A percentile compares a stretch with the other conserved stretches of the same genome.
phyloP scores from a whole-genome alignment of 1,284 basidiomycete species.

The Rhodofomes roseus region DNA sequence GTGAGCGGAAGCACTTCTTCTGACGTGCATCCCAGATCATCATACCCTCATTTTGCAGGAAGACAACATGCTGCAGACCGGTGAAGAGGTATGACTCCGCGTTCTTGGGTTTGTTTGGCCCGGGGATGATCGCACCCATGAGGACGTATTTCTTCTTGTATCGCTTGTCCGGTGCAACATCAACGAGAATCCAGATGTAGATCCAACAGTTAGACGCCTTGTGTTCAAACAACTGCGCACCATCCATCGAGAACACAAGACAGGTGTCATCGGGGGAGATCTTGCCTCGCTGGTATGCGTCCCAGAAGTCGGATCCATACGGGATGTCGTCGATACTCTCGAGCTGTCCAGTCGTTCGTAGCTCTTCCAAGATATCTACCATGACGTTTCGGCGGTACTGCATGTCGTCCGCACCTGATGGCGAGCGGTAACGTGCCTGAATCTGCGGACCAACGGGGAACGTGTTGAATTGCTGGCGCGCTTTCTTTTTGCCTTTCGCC shows the following conservation, averaged over 20 bases:
- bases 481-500: constrained; percentile 12
- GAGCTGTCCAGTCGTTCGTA: background rate
- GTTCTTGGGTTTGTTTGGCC: constrained; percentile 22
- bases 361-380: constrained; percentile 2
- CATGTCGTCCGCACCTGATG: constrained; percentile 16
- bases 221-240: constrained; percentile 23
- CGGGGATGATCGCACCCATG: constrained; percentile 19
- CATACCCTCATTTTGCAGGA: constrained; percentile 15
- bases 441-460: constrained; percentile 22
- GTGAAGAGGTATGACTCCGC: constrained; percentile 19
- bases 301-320: background rate
- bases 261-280: constrained; percentile 13
- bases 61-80: constrained; percentile 17
- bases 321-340: background rate
- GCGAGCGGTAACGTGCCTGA: constrained; percentile 16
- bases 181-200: constrained; percentile 22
- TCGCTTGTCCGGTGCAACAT: constrained; percentile 12
- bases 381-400: constrained; percentile 11
- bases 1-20: constrained; percentile 2
- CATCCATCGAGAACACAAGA: constrained; percentile 22
- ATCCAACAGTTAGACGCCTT: constrained; percentile 26
- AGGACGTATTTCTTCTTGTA: constrained; percentile 22
- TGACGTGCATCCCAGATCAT: constrained; percentile 12
- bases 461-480: constrained; percentile 21
- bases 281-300: background rate